These are phyloP conservation scores for Kwoniella pini DNA, from an alignment of 768 basidiomycete species.

Conservation along the genomic window DNA sequence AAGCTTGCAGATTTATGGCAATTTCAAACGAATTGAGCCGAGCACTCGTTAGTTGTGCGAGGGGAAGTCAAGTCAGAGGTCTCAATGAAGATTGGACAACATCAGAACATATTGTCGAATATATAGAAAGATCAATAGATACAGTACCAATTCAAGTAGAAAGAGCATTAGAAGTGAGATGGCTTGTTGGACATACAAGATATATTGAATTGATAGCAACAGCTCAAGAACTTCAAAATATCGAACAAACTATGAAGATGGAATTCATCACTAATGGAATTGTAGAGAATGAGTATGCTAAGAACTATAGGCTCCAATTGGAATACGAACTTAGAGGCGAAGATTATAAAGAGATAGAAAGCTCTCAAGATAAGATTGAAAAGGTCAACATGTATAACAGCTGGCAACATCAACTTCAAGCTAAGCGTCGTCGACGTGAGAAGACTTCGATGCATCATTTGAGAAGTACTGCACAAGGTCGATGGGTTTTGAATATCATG, in stretches of 20 bases:
- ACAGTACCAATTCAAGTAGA: neutral
- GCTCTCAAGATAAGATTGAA: constrained; percentile 3
- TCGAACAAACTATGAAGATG: constrained; percentile 5
- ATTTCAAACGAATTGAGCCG: neutral
- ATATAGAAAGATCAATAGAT: neutral
- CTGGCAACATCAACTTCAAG: neutral
- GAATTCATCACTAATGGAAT: neutral
- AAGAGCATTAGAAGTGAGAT: constrained; percentile 14
- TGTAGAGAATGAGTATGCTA: neutral
- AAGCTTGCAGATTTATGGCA: neutral
- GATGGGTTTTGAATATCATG: neutral
- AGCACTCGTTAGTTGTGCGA: neutral
- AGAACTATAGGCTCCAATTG: neutral
- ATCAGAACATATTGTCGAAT: neutral
- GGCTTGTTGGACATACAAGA: constrained; percentile 21
- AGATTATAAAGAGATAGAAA: neutral
- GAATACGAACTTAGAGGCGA: constrained; percentile 20
- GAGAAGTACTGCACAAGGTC: too few species aligned
- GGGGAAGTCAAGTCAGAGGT: neutral
- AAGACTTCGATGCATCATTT: neutral
- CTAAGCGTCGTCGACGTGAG: neutral
- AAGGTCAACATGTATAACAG: neutral
- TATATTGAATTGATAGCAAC: constrained; percentile 13
- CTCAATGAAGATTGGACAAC: neutral
- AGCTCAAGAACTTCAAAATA: constrained; percentile 10